Conservation (phyloP, 352 stramenopile species). For the Globisporangium barbulae region DNA sequence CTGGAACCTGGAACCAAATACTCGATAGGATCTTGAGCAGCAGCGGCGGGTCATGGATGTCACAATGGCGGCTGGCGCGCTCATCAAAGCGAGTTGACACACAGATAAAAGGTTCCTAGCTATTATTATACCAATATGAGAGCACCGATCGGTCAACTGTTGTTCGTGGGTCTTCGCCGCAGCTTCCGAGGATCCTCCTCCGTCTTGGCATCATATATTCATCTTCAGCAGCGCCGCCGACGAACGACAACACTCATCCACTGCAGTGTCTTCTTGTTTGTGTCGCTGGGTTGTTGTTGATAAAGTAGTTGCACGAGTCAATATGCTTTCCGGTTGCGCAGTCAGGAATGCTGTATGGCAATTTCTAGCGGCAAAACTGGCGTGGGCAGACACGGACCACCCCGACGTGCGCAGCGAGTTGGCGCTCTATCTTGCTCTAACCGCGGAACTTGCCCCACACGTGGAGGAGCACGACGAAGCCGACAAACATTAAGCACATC, state of each 20-base stretch:
- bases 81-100: background rate
- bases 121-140: slow-evolving; percentile 36
- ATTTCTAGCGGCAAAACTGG: slow-evolving; percentile 12
- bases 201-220: slow-evolving; percentile 13
- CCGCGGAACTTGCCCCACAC: slow-evolving; percentile 97
- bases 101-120: slow-evolving; percentile 24
- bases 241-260: slow-evolving; percentile 7
- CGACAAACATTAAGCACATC: slow-evolving; percentile 94
- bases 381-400: background rate
- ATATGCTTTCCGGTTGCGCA: slow-evolving; percentile 4
- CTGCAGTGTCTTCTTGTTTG: slow-evolving; percentile 5
- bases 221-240: slow-evolving; percentile 8
- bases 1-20: background rate
- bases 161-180: slow-evolving; percentile 9
- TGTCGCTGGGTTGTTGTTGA: slow-evolving; percentile 11
- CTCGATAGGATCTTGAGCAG: background rate
- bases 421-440: slow-evolving; percentile 27
- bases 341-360: slow-evolving; percentile 3
- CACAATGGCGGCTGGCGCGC: background rate
- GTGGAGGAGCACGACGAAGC: slow-evolving; percentile 96
- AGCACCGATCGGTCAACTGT: slow-evolving; percentile 12
- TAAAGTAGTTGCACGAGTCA: slow-evolving; percentile 7
- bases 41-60: background rate
- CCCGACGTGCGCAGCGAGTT: slow-evolving; percentile 7
- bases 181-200: slow-evolving; percentile 5